Percentiles rank a stretch among this genome's conserved stretches.
phyloP scores from a whole-genome alignment of 768 basidiomycete genomes.

The Arthromyces matolae region DNA sequence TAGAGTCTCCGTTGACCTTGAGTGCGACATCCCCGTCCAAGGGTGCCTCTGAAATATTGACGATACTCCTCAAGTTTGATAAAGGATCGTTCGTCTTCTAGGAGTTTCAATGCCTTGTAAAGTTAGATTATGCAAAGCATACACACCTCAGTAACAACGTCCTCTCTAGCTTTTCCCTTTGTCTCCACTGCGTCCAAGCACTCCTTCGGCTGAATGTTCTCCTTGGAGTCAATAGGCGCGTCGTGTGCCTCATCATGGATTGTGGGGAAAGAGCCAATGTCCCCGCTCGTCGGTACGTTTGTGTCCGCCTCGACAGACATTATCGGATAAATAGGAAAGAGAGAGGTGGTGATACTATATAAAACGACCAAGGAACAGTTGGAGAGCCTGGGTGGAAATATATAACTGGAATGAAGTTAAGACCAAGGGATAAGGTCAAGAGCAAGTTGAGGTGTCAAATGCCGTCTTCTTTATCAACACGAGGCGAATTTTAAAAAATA shows the following conservation, averaged over 20 bases:
- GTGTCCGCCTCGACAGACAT: conserved; percentile 19
- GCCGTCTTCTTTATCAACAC: conserved; percentile 6
- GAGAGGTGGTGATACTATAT: conserved; percentile 9
- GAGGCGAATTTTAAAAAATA: conserved; percentile 14
- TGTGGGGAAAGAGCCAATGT: neutral
- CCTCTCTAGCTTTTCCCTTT: conserved; percentile 4
- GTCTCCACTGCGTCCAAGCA: conserved; percentile 4
- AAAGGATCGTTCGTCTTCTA: neutral
- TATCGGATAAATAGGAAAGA: conserved; percentile 19
- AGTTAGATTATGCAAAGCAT: neutral
- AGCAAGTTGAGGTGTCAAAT: conserved; percentile 8
- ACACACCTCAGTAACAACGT: conserved; percentile 11
- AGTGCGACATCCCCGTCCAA: conserved; percentile 1
- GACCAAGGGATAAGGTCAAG: conserved; percentile 1
- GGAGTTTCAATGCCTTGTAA: neutral
- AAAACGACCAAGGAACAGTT: conserved; percentile 4
- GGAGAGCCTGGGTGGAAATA: conserved; percentile 1
- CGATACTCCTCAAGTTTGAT: neutral
- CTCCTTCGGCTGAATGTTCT: conserved; percentile 8
- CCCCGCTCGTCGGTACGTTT: conserved; percentile 9
- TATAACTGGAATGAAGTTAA: conserved; percentile 11
- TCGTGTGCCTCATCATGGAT: conserved; percentile 5
- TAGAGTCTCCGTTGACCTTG: conserved; percentile 2
- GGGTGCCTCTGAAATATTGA: neutral
- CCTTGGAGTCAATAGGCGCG: conserved; percentile 7